Evolutionary conservation across 2,329 filamentous ascomycete genomes (phyloP), one percentile per base, ranked within the genome.

Genomic region (Aspergillus melleus): DNA sequence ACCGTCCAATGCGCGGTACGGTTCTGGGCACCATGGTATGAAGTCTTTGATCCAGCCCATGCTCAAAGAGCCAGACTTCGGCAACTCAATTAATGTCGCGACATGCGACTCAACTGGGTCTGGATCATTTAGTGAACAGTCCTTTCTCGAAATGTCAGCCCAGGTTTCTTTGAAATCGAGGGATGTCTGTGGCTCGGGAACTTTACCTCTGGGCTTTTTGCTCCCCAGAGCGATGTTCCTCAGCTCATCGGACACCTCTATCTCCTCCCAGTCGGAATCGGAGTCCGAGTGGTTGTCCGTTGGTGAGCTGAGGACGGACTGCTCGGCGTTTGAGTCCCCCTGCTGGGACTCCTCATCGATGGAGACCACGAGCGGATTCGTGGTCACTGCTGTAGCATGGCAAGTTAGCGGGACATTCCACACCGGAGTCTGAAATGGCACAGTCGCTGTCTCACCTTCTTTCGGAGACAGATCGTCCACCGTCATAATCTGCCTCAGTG

Each of bases 401-500:
- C 20, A 22, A 47, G 44, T 47, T 22, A 47, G 44, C 44, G n/a
- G 10, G 44, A 14, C 44, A 22, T 8, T 47, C n/a, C 6, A 16
- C 14, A 39, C n/a, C 20, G 19, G 16, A 50, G 36, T 39, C 36
- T 2, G 10, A 10, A 24, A 24, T 24, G 30, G 6, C 30, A 32
- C 11, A 32, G 36, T 39, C 12, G 51, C 29, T 32, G 30, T 12
- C 12, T 30, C 32, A 20, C 42, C 32, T 14, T 29, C 2, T n/a
- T 4, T 2, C 4, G 9, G 9, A 14, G 26, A 9, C 36, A 47
- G 44, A 16, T 47, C 44, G 4, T 47, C 44, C 9, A 14, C 12
- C 12, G 32, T 39, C 12, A 58, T 42, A 12, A 44, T 24, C 30
- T 58, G 42, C 12, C 55, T 54, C 22, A 63, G 26, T 8, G 52